Percentiles rank a stretch among this genome's conserved stretches.
phyloP scores from a whole-genome alignment of 371 early-diverging fungal genomes.

The Haplosporangium sp. region DNA sequence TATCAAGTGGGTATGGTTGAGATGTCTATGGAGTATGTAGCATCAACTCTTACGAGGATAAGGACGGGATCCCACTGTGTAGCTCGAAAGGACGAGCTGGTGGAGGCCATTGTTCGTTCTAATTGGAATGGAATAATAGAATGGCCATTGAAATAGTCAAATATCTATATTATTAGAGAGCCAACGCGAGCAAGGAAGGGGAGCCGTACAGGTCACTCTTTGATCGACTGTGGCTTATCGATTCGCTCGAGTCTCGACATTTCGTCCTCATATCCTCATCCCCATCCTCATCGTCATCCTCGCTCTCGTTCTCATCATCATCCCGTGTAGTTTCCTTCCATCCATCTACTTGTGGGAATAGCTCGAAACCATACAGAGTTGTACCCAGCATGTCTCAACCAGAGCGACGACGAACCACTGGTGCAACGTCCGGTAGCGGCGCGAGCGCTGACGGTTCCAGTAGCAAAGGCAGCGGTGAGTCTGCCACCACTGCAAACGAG shows the following conservation, averaged over 20 bases:
- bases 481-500: background rate
- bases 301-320: background rate
- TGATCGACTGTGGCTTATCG: too few relatives aligned
- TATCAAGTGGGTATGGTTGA: background rate
- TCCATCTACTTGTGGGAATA: background rate
- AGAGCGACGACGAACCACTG: constrained; percentile 31
- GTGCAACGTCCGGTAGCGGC: constrained; percentile 2
- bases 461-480: background rate
- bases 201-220: too few relatives aligned
- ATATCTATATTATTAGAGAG: too few relatives aligned
- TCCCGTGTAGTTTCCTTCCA: background rate
- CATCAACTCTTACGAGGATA: constrained; percentile 27
- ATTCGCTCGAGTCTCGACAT: too few relatives aligned
- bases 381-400: constrained; percentile 30
- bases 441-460: background rate
- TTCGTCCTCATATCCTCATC: constrained; percentile 1
- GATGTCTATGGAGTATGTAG: background rate
- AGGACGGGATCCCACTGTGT: constrained; percentile 56
- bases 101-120: constrained; percentile 27
- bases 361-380: background rate
- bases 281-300: background rate
- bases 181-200: too few relatives aligned
- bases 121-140: too few relatives aligned
- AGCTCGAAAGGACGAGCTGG: constrained; percentile 41
- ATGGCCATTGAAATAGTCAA: too few relatives aligned